Percentiles rank a stretch among this genome's conserved stretches.
Conservation (phyloP, 1,139 yeast genomes). For the Scheffersomyces stambukii region DNA sequence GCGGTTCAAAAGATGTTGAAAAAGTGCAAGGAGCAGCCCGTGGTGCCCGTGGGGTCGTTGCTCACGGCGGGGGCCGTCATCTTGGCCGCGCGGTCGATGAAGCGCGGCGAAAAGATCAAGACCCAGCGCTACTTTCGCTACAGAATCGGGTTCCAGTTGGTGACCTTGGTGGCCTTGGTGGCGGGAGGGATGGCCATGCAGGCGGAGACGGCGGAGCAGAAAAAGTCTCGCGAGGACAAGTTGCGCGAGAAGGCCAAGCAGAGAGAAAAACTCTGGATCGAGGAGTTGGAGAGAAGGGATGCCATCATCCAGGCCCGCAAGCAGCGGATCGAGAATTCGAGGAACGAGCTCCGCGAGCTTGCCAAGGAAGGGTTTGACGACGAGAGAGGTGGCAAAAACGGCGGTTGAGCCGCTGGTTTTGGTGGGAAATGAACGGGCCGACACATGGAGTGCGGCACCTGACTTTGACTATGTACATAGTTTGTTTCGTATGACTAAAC, state of each 20-base stretch:
- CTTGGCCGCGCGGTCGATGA: slow-evolving; percentile 73
- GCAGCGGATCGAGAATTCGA: slow-evolving; percentile 38
- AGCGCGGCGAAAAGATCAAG: slow-evolving; percentile 64
- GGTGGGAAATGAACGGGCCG: neutral
- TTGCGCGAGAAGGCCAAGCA: slow-evolving; percentile 72
- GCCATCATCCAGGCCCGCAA: slow-evolving; percentile 63
- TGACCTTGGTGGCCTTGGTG: slow-evolving; percentile 76
- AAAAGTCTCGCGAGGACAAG: slow-evolving; percentile 55
- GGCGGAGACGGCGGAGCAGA: slow-evolving; percentile 31
- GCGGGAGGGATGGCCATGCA: slow-evolving; percentile 72
- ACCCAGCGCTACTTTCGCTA: slow-evolving; percentile 88
- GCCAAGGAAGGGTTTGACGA: slow-evolving; percentile 40
- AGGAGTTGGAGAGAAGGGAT: slow-evolving; percentile 84
- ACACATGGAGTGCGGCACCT: neutral
- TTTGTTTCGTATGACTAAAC: neutral
- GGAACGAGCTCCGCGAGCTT: slow-evolving; percentile 32
- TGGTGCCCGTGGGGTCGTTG: slow-evolving; percentile 76
- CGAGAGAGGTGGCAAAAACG: slow-evolving; percentile 10
- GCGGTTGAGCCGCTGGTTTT: slow-evolving; percentile 1
- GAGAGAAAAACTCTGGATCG: slow-evolving; percentile 86
- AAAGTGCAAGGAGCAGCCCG: slow-evolving; percentile 65
- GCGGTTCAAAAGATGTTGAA: slow-evolving; percentile 26
- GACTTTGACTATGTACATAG: neutral
- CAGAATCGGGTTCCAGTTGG: slow-evolving; percentile 83
- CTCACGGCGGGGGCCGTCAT: slow-evolving; percentile 79